Percentiles rank a stretch among this genome's conserved stretches.
phyloP scores from a whole-genome alignment of 169 alveolate genomes.

The Cryptosporidium sp. region DNA sequence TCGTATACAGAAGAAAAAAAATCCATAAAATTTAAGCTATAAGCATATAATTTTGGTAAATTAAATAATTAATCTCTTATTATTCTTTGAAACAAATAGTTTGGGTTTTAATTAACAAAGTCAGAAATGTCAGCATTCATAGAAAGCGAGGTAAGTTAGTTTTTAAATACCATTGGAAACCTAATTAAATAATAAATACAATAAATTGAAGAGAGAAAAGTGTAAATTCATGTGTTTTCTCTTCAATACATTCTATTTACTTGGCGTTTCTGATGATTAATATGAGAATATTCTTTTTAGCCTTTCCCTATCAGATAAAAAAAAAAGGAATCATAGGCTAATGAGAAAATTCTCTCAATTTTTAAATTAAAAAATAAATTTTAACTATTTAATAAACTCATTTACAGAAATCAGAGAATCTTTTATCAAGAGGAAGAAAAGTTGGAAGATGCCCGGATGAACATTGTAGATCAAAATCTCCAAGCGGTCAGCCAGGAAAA shows the following conservation, averaged over 20 bases:
- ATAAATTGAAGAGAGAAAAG: neutral
- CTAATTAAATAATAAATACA: neutral
- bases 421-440: slow-evolving; percentile 55
- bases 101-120: neutral
- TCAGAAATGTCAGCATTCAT: slow-evolving; percentile 38
- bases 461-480: slow-evolving; percentile 62
- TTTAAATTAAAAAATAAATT: neutral
- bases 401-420: slow-evolving; percentile 14
- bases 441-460: slow-evolving; percentile 64
- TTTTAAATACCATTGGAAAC: neutral
- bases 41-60: neutral
- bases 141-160: slow-evolving; percentile 68
- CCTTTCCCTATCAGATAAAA: neutral
- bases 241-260: neutral
- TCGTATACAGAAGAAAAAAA: neutral
- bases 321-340: neutral
- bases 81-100: neutral
- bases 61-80: neutral
- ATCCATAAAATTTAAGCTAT: neutral
- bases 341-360: neutral
- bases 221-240: too few species aligned
- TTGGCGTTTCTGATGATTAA: neutral
- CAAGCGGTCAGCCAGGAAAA: slow-evolving; percentile 73
- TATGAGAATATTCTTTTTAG: neutral
- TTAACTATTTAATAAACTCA: neutral